phyloP scores from a whole-genome alignment of 2,329 filamentous ascomycete genomes.

The Nemania sp. region DNA sequence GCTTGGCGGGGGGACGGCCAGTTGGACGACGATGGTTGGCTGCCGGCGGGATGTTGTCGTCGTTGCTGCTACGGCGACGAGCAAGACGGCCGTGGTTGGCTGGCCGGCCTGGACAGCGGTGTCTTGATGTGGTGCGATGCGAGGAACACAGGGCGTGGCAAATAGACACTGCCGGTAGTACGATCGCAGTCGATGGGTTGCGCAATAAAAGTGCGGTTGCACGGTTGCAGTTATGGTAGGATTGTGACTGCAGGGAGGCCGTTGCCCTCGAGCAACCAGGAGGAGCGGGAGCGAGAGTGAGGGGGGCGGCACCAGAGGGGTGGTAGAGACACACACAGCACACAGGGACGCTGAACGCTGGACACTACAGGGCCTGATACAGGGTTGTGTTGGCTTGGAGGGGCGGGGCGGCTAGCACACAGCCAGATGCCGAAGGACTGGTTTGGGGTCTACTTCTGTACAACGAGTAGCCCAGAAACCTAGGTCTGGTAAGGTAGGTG shows the following conservation, averaged over 20 bases:
- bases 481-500: no score
- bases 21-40: constrained; percentile 24
- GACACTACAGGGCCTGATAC: no score
- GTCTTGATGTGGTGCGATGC: neutral
- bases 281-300: neutral
- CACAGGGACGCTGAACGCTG: no score
- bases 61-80: constrained; percentile 17
- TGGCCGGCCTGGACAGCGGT: constrained; percentile 5
- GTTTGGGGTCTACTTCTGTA: no score
- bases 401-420: no score
- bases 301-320: no score
- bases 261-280: constrained; percentile 31
- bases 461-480: no score
- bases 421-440: no score
- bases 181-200: constrained; percentile 9
- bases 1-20: constrained; percentile 23
- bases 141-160: constrained; percentile 2
- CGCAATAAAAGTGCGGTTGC: constrained; percentile 11
- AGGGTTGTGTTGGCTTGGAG: no score
- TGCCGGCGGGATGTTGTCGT: constrained; percentile 14
- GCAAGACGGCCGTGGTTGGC: constrained; percentile 10
- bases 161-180: no score
- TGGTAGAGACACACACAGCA: no score
- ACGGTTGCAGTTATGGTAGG: constrained; percentile 22
- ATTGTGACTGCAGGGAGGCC: constrained; percentile 28